phyloP scores from a whole-genome alignment of 2,329 filamentous ascomycete species.

The Clarireedia hainanense region DNA sequence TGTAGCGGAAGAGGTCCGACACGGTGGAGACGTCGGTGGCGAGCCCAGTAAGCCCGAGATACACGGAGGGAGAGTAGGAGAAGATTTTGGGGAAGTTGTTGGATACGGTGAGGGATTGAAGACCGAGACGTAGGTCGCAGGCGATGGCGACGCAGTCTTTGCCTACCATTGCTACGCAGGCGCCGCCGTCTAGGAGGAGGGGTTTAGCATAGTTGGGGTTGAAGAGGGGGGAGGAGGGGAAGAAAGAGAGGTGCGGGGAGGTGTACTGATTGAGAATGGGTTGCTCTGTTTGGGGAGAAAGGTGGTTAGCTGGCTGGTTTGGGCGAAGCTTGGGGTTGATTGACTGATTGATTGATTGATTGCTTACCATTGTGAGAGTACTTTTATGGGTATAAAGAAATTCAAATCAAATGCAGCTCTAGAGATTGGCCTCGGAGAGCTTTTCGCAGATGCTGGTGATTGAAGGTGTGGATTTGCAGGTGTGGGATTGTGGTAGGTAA shows the following conservation, averaged over 20 bases:
- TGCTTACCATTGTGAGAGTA: conserved; percentile 24
- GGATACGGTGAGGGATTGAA: conserved; percentile 93
- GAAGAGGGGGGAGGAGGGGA: conserved; percentile 4
- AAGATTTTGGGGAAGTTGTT: conserved; percentile 99
- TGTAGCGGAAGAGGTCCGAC: conserved; percentile 96
- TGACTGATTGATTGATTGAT: background rate
- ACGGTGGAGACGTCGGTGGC: conserved; percentile 95
- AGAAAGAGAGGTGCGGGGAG: background rate
- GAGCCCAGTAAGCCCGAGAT: conserved; percentile 90
- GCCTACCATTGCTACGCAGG: conserved; percentile 97
- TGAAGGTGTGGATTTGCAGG: conserved; percentile 12
- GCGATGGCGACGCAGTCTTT: conserved; percentile 99
- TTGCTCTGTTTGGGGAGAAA: conserved; percentile 52
- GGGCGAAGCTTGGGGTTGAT: background rate
- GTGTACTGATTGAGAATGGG: conserved; percentile 87
- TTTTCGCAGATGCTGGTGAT: conserved; percentile 1
- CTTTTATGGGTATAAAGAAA: background rate
- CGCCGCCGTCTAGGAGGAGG: conserved; percentile 61
- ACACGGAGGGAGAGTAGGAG: conserved; percentile 80
- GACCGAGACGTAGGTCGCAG: conserved; percentile 94
- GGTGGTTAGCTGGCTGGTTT: conserved; percentile 27
- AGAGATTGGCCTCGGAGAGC: background rate
- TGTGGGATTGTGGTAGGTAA: conserved; percentile 7
- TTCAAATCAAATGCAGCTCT: conserved; percentile 4
- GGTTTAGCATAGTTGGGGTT: background rate